These are phyloP conservation scores for Sonneratia alba DNA, from an alignment of 345 rosid genomes.

Conservation along the genomic window DNA sequence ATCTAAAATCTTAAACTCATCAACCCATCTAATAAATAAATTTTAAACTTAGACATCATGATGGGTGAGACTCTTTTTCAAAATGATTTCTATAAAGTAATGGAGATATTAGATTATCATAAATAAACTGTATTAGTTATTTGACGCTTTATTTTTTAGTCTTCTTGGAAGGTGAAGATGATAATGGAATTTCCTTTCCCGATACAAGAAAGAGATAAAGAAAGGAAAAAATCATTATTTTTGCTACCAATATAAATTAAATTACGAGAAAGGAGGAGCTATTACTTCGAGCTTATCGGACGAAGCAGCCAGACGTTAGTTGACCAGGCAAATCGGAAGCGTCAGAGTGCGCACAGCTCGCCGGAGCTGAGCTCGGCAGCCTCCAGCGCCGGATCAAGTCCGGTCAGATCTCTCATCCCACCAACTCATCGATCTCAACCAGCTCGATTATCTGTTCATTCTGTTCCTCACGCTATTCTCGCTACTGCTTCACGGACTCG, in stretches of 20 bases:
- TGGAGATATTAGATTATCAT: too few relatives aligned
- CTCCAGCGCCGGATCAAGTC: background rate
- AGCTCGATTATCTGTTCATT: background rate
- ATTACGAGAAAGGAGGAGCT: background rate
- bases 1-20: too few relatives aligned
- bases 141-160: too few relatives aligned
- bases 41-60: too few relatives aligned
- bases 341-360: background rate
- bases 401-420: conserved; percentile 1
- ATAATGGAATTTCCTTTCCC: background rate
- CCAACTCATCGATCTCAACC: background rate
- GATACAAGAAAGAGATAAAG: background rate
- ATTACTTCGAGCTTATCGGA: background rate
- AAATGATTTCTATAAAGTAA: too few relatives aligned
- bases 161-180: background rate
- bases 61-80: too few relatives aligned
- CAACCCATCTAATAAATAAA: too few relatives aligned
- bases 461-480: background rate
- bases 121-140: too few relatives aligned
- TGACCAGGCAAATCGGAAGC: background rate
- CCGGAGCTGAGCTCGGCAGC: conserved; percentile 3
- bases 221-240: too few relatives aligned
- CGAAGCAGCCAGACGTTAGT: background rate
- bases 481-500: background rate
- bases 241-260: background rate